Evolutionary conservation across 179 eudicot species (phyloP).

Genomic region (Spergularia azorica): DNA sequence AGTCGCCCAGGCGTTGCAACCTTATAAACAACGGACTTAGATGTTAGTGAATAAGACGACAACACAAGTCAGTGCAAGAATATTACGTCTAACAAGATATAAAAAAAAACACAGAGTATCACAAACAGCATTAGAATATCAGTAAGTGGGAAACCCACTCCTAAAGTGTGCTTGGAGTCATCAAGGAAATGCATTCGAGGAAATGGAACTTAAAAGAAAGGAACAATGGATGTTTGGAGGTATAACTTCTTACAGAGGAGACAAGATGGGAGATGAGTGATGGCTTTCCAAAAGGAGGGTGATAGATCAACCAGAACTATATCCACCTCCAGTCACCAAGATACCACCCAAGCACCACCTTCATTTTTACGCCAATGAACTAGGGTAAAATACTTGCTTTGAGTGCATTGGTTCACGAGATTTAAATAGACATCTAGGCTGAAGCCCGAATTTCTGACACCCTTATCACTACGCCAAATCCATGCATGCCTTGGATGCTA

Average conservation of each 20-base stretch:
- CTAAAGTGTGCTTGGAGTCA: neutral
- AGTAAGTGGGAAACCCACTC: neutral
- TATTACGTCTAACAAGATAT: neutral
- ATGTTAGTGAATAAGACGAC: conserved; percentile 3
- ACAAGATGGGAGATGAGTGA: neutral
- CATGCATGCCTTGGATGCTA: too few relatives aligned
- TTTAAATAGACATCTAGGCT: too few relatives aligned
- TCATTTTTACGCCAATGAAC: too few relatives aligned
- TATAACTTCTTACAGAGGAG: neutral
- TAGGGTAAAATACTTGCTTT: too few relatives aligned
- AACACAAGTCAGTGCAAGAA: neutral
- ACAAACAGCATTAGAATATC: neutral
- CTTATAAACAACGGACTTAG: conserved; percentile 38
- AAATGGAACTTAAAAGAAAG: neutral
- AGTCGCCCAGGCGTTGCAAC: conserved; percentile 98
- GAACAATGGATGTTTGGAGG: neutral
- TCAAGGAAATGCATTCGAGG: too few relatives aligned
- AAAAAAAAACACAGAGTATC: neutral
- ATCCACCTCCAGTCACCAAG: neutral
- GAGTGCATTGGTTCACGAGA: too few relatives aligned
- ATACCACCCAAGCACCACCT: neutral
- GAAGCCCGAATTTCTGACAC: too few relatives aligned
- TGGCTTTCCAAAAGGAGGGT: neutral
- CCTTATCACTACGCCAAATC: too few relatives aligned
- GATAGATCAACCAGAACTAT: too few relatives aligned